Conservation (phyloP, 345 rosid species). For the Euphorbia lathyris region DNA sequence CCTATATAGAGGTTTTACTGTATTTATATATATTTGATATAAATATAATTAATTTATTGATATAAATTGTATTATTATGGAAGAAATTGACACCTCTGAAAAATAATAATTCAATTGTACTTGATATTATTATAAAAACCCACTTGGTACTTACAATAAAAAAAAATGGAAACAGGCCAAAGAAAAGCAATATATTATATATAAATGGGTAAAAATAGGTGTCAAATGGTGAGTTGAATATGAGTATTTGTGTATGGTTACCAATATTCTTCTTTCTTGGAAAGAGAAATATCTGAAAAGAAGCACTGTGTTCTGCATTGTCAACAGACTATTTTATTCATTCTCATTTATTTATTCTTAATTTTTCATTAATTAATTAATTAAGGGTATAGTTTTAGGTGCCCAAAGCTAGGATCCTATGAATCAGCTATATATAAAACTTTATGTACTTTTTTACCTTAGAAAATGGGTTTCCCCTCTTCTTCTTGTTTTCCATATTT, state of each 20-base stretch:
- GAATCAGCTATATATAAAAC: slow-evolving; percentile 5
- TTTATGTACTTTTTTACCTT: not conserved
- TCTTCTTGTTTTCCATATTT: not conserved
- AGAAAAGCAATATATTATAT: not conserved
- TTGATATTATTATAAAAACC: too few species aligned
- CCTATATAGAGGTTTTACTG: too few species aligned
- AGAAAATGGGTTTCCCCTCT: not conserved
- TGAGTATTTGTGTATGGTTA: not conserved
- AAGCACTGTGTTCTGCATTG: slow-evolving; percentile 12
- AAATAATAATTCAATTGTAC: too few species aligned
- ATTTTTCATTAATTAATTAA: not conserved
- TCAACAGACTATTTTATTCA: slow-evolving; percentile 19
- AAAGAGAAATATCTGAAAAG: slow-evolving; percentile 25
- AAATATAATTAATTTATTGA: too few species aligned
- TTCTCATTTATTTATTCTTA: slow-evolving; percentile 25
- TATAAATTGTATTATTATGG: too few species aligned
- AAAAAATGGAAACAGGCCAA: not conserved
- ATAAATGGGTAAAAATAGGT: not conserved
- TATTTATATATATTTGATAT: too few species aligned
- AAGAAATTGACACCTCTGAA: too few species aligned
- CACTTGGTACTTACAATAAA: not conserved
- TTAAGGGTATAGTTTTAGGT: slow-evolving; percentile 7
- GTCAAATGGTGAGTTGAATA: not conserved
- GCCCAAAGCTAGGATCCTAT: slow-evolving; percentile 43
- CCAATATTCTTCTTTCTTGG: slow-evolving; percentile 41